These are phyloP conservation scores for Linnemannia hyalina DNA, from an alignment of 192 early-diverging fungal species.

Conservation along the genomic window DNA sequence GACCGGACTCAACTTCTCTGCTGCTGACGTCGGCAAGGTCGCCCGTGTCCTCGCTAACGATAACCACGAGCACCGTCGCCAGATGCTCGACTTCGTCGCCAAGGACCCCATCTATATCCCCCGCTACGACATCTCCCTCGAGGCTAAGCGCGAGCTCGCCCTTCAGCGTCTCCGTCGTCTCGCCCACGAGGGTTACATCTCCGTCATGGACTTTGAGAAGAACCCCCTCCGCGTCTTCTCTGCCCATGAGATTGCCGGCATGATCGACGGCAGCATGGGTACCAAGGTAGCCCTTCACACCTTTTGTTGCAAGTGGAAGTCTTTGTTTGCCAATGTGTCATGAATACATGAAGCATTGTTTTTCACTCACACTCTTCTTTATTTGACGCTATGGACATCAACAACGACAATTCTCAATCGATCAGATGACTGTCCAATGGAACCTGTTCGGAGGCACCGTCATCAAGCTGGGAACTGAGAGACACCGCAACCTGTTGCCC, in stretches of 20 bases:
- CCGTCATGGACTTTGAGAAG: slow-evolving; percentile 77
- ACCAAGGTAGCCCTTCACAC: slow-evolving; percentile 64
- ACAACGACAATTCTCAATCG: not conserved
- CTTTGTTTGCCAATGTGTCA: not conserved
- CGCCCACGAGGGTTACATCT: slow-evolving; percentile 68
- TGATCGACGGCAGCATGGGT: slow-evolving; percentile 78
- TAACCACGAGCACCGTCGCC: slow-evolving; percentile 68
- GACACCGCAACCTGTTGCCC: slow-evolving; percentile 74
- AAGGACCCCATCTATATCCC: slow-evolving; percentile 71
- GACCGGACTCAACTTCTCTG: slow-evolving; percentile 32
- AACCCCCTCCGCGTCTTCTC: slow-evolving; percentile 77
- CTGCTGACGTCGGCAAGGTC: slow-evolving; percentile 48
- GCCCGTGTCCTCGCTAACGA: slow-evolving; percentile 61
- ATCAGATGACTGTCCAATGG: slow-evolving; percentile 53
- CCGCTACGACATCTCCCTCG: slow-evolving; percentile 72
- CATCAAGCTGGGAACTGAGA: slow-evolving; percentile 80
- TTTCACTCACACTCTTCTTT: not conserved
- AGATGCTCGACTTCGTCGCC: slow-evolving; percentile 63
- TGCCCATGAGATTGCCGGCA: slow-evolving; percentile 81
- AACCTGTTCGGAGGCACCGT: slow-evolving; percentile 64
- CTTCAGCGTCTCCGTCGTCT: slow-evolving; percentile 65
- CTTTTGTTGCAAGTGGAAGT: not conserved
- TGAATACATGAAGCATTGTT: not conserved
- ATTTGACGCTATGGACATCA: not conserved
- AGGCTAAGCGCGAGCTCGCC: slow-evolving; percentile 75